Evolutionary conservation across 805 yeast genomes (phyloP).

Genomic region (Myxozyma neotropica): DNA sequence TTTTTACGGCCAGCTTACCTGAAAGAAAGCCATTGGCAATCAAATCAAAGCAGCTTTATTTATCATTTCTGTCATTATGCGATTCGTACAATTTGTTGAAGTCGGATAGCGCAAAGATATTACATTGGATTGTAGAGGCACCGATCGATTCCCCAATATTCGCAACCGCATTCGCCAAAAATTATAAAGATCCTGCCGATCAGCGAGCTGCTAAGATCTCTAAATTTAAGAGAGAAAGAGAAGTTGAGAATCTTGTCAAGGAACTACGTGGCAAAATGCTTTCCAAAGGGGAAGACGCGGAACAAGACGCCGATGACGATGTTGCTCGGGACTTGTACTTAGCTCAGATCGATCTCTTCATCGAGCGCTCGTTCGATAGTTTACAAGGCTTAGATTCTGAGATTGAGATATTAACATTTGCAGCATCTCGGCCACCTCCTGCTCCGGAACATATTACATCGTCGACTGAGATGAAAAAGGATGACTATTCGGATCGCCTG

Average conservation of each 20-base stretch:
- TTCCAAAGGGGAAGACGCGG: neutral
- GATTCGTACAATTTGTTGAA: slow-evolving; percentile 26
- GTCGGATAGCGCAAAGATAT: neutral
- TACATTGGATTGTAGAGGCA: slow-evolving; percentile 16
- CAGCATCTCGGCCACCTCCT: slow-evolving; percentile 34
- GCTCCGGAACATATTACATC: slow-evolving; percentile 27
- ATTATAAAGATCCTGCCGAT: slow-evolving; percentile 43
- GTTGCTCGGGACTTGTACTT: slow-evolving; percentile 63
- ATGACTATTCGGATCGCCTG: slow-evolving; percentile 64
- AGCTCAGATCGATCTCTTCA: slow-evolving; percentile 56
- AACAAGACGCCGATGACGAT: slow-evolving; percentile 44
- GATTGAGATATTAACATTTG: slow-evolving; percentile 56
- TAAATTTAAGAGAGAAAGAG: slow-evolving; percentile 62
- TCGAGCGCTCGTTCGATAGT: slow-evolving; percentile 56
- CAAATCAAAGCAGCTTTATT: slow-evolving; percentile 20
- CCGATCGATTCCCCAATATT: slow-evolving; percentile 21
- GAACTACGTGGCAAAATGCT: slow-evolving; percentile 39
- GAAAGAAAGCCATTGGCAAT: slow-evolving; percentile 25
- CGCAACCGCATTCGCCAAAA: slow-evolving; percentile 5
- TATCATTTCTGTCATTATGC: slow-evolving; percentile 18
- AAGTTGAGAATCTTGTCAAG: slow-evolving; percentile 50
- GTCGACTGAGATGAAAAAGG: slow-evolving; percentile 34
- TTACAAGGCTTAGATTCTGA: slow-evolving; percentile 69
- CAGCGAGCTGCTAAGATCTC: slow-evolving; percentile 74
- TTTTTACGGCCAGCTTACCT: slow-evolving; percentile 12